Evolutionary conservation across 2,329 filamentous ascomycete genomes (phyloP), one percentile per base, ranked within the genome.

Genomic region (Neofusicoccum sp.): DNA sequence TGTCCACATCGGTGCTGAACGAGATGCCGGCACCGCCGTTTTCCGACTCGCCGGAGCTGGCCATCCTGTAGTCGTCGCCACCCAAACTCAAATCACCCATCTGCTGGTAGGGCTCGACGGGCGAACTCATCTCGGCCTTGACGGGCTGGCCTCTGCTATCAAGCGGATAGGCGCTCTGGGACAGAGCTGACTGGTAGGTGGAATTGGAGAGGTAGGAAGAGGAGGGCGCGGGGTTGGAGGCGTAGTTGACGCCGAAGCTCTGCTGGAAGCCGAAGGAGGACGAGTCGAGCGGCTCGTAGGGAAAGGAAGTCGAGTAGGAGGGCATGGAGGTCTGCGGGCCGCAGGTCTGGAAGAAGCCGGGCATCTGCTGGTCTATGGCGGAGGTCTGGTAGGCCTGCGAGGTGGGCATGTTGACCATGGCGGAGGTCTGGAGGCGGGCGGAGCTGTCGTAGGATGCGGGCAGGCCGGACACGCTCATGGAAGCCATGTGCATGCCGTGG

Each of bases 1-100:
- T 87, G 71, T 97, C 93, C 38, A 97, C 87, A 62, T 91, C 86
- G 0, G 92, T 96, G n/a, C 85, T 83, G 71, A 93, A 93, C 63
- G 84, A 82, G 40, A 85, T 77, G n/a, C 84, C 79, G 64, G 62
- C 68, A 31, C 70, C 64, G 51, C 51, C 51, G 60, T 74, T 76
- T 4, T 70, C 71, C 24, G 71, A 70, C 26, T 74, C 70, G 26
- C 80, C 74, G 1, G 78, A 74, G 62, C 79, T 75, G 62, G 79
- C 16, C 48, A 40, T 24, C 40, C 36, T 36, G 40, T 54, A 56
- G 48, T 56, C 59, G 4, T 61, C 59, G 9, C 33, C n/a, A 31
- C 38, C 20, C 40, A 61, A 33, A 41, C 24, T 54, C 20, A 61
- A 41, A 14, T 77, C 68, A 64, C 72, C 70, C 66, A 76, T 75